Conservation (phyloP, 805 yeast genomes). For the Ogataea zsoltii region DNA sequence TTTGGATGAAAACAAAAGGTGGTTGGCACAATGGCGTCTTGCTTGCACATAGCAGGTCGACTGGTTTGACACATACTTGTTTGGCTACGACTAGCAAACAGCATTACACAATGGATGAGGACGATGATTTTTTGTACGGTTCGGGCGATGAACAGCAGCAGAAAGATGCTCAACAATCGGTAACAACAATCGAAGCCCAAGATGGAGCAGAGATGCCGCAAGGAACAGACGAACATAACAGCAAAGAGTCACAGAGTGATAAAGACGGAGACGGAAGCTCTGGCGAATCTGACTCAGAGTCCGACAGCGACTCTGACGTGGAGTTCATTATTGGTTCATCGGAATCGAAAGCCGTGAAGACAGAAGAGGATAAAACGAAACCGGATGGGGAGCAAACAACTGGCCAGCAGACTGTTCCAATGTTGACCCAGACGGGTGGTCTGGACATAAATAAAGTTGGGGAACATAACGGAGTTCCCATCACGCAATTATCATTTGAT, state of each 20-base stretch:
- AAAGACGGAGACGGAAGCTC: constrained; percentile 24
- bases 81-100: no score
- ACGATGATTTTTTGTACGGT: constrained; percentile 68
- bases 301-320: constrained; percentile 56
- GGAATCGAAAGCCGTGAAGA: constrained; percentile 29
- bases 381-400: constrained; percentile 19
- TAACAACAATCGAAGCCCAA: constrained; percentile 22
- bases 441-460: constrained; percentile 76
- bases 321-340: constrained; percentile 73
- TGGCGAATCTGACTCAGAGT: constrained; percentile 40
- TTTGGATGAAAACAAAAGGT: neutral
- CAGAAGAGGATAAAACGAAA: constrained; percentile 17
- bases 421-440: constrained; percentile 39
- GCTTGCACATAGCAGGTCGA: no score
- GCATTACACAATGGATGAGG: constrained; percentile 48
- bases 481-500: constrained; percentile 78
- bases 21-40: no score
- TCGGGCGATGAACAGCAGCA: constrained; percentile 42
- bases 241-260: constrained; percentile 16
- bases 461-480: constrained; percentile 74
- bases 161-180: constrained; percentile 19
- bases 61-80: no score
- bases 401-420: constrained; percentile 32
- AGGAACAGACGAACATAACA: constrained; percentile 24
- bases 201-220: constrained; percentile 20